Percentiles rank a stretch among this genome's conserved stretches.
Conservation (phyloP, 495 filamentous ascomycete species). For the Podospora pseudocomata region DNA sequence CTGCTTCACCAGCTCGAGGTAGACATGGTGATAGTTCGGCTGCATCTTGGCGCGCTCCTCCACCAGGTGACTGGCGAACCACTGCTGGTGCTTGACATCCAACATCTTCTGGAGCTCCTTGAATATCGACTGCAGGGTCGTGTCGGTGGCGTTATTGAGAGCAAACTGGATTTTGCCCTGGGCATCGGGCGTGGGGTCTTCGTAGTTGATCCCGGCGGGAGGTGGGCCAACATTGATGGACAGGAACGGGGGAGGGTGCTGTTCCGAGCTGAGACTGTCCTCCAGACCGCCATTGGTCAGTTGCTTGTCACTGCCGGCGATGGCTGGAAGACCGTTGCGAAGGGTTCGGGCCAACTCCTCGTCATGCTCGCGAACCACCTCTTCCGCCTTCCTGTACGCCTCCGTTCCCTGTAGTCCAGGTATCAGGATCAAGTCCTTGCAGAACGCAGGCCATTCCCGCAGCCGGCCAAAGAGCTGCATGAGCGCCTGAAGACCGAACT, state of each 20-base stretch:
- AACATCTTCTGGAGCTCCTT: slow-evolving; percentile 73
- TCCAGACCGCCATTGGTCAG: slow-evolving; percentile 66
- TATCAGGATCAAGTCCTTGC: slow-evolving; percentile 73
- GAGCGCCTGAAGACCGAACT: slow-evolving; percentile 95
- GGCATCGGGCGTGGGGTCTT: slow-evolving; percentile 77
- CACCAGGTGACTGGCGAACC: slow-evolving; percentile 95
- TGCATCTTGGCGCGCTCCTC: slow-evolving; percentile 95
- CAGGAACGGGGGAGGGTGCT: slow-evolving; percentile 57
- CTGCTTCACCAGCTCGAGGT: slow-evolving; percentile 80
- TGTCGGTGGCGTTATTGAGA: slow-evolving; percentile 90
- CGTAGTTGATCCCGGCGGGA: slow-evolving; percentile 55
- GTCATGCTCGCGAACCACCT: slow-evolving; percentile 66
- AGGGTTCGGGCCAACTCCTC: slow-evolving; percentile 40
- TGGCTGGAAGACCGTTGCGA: slow-evolving; percentile 41
- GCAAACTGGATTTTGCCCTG: slow-evolving; percentile 94
- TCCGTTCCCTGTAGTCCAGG: slow-evolving; percentile 79
- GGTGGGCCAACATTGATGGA: slow-evolving; percentile 72
- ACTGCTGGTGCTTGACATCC: slow-evolving; percentile 78
- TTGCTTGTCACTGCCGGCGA: slow-evolving; percentile 18
- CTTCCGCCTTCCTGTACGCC: slow-evolving; percentile 74
- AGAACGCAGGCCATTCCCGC: slow-evolving; percentile 90
- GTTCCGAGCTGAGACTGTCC: slow-evolving; percentile 53
- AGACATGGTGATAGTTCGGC: slow-evolving; percentile 90
- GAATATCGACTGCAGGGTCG: slow-evolving; percentile 79
- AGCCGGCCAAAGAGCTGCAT: slow-evolving; percentile 78